Percentiles rank a stretch among this genome's conserved stretches.
Conservation (phyloP, 2,329 filamentous ascomycete species). For the Colletotrichum godetiae region DNA sequence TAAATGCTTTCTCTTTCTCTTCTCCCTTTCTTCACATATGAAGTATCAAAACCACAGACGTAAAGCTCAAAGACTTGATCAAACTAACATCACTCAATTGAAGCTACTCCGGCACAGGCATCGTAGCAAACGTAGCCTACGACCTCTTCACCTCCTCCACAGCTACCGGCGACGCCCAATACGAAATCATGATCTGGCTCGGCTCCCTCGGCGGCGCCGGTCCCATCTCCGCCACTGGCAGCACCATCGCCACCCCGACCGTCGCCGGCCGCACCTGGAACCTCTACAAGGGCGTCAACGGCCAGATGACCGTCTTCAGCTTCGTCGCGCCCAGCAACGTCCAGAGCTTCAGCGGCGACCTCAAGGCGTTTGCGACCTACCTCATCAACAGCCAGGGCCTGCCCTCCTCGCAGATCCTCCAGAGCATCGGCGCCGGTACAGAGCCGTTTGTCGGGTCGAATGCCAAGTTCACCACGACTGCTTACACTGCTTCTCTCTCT, state of each 20-base stretch:
- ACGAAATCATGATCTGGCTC: constrained; percentile 76
- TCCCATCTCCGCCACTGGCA: constrained; percentile 62
- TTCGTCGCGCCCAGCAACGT: constrained; percentile 56
- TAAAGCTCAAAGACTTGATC: no score
- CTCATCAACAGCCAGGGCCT: constrained; percentile 61
- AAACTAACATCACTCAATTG: constrained; percentile 36
- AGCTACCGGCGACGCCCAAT: constrained; percentile 56
- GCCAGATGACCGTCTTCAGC: constrained; percentile 69
- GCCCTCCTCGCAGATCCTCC: constrained; percentile 46
- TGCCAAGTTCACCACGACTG: constrained; percentile 38
- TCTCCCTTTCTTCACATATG: not conserved
- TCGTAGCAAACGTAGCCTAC: constrained; percentile 68
- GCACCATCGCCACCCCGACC: constrained; percentile 62
- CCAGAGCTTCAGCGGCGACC: constrained; percentile 66
- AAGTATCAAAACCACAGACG: not conserved
- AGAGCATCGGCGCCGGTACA: constrained; percentile 63
- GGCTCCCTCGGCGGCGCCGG: constrained; percentile 67
- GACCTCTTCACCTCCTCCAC: constrained; percentile 68
- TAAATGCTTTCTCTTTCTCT: constrained; percentile 29
- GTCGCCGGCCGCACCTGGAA: constrained; percentile 67
- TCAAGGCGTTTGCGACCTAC: constrained; percentile 68
- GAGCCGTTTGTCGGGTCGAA: constrained; percentile 66
- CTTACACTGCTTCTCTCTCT: constrained; percentile 24
- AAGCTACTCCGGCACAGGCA: constrained; percentile 44
- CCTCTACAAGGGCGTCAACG: constrained; percentile 71